These are phyloP conservation scores for Aspergillus baeticus DNA, from an alignment of 495 filamentous ascomycete genomes.

Conservation along the genomic window DNA sequence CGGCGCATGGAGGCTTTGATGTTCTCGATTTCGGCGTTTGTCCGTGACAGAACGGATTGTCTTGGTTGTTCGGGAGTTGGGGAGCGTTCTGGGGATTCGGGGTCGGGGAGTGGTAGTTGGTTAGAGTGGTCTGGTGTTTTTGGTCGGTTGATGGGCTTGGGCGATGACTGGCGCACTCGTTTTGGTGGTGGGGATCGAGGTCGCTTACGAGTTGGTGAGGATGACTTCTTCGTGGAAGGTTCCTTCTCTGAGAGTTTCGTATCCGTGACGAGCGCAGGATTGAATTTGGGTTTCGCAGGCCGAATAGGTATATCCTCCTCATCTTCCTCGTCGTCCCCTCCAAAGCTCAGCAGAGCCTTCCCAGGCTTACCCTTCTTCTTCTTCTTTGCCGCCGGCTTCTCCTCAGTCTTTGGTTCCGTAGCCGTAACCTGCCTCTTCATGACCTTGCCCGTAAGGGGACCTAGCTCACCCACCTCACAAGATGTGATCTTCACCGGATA, in stretches of 20 bases:
- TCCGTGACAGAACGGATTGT: constrained; percentile 65
- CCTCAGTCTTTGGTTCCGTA: constrained; percentile 28
- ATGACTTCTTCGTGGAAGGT: constrained; percentile 6
- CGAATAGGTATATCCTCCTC: constrained; percentile 57
- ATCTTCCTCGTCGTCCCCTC: constrained; percentile 62
- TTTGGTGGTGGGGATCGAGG: constrained; percentile 27
- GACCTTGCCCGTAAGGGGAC: constrained; percentile 89
- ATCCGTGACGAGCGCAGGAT: constrained; percentile 72
- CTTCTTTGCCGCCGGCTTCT: constrained; percentile 36
- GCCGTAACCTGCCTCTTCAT: constrained; percentile 58
- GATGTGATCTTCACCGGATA: constrained; percentile 81
- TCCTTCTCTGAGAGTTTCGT: constrained; percentile 22
- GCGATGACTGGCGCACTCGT: constrained; percentile 9
- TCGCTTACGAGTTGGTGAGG: constrained; percentile 27
- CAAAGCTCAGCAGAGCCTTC: constrained; percentile 87
- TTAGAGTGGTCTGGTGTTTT: constrained; percentile 37
- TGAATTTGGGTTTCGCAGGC: constrained; percentile 86
- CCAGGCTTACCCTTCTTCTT: constrained; percentile 78
- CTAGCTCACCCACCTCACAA: constrained; percentile 71
- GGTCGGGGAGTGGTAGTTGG: constrained; percentile 47
- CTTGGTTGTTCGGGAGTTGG: constrained; percentile 47
- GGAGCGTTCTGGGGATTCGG: constrained; percentile 48
- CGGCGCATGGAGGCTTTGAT: constrained; percentile 93
- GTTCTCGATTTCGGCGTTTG: constrained; percentile 88
- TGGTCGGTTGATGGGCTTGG: constrained; percentile 26